phyloP scores from a whole-genome alignment of 108 stramenopile species.

The Poteriospumella lacustris region DNA sequence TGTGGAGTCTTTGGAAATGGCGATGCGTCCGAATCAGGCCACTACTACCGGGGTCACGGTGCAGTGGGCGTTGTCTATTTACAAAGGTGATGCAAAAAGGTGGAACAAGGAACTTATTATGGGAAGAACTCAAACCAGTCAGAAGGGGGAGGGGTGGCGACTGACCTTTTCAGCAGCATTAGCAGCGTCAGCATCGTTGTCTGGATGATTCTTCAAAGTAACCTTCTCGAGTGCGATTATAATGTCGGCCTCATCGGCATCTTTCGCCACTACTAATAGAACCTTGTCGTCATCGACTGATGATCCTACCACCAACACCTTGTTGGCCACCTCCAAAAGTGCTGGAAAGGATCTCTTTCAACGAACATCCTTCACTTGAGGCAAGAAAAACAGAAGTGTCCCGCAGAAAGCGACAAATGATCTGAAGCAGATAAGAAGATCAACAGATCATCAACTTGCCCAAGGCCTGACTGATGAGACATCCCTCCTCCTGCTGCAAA shows the following conservation, averaged over 20 bases:
- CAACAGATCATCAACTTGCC: too few species aligned
- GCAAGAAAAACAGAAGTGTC: too few species aligned
- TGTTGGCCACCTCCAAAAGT: constrained; percentile 33
- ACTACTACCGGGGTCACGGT: too few species aligned
- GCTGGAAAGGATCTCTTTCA: constrained; percentile 46
- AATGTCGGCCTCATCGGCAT: constrained; percentile 50
- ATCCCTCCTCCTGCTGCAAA: too few species aligned
- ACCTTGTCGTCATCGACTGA: constrained; percentile 47
- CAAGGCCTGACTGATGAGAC: too few species aligned
- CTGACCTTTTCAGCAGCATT: background rate
- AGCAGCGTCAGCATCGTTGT: constrained; percentile 59
- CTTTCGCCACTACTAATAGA: constrained; percentile 48
- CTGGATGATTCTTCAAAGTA: constrained; percentile 56
- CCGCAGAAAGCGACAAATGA: too few species aligned
- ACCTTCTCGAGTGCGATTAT: constrained; percentile 58
- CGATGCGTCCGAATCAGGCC: too few species aligned
- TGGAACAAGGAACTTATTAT: background rate
- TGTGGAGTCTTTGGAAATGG: too few species aligned
- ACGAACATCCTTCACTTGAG: constrained; percentile 43
- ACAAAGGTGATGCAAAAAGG: too few species aligned
- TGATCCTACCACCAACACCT: constrained; percentile 32
- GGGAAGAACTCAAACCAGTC: background rate
- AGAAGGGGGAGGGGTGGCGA: too few species aligned
- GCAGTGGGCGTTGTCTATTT: too few species aligned
- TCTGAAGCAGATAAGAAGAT: too few species aligned